Base-by-base conservation (phyloP, 306 rosid genomes). In the Phaseolus lunatus region DNA sequence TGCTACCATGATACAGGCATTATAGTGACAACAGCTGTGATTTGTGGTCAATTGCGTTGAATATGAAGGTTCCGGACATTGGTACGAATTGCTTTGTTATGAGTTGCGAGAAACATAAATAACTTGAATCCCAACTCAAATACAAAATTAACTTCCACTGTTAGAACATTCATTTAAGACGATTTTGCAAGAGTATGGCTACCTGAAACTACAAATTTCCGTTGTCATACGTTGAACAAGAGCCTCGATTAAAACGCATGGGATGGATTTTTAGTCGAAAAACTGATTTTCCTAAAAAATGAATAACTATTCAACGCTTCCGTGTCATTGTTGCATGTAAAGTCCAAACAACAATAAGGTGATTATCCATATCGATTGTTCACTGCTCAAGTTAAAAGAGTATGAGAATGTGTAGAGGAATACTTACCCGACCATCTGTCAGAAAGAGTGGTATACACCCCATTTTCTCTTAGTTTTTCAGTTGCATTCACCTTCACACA, bases 21-120 rank as follows among this genome's bases (percentile, higher is more conserved):
- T 90, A 95, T 71, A 95, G 87, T 4, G 82, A 83, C 85, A 95
- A 80, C 61, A 92, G 62, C 78, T 92, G 99, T 44, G 97, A 95
- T 85, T 92, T 95, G 85, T 90, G 99, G 79, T 92, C 97, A 11
- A 95, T 92, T 81, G 97, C 97, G 68, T 92, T 92, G 90, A 95
- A 95, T 87, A 95, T 82, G 83, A 80, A 92, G 66, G 97, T 90
- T 52, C 96, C 97, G 22, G 91, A 85, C 91, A 95, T 85, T 20
- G 99, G 97, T 76, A 95, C 97, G 79, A 95, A 95, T 57, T 95
- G 99, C 68, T 89, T 89, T 80, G 99, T 95, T 82, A 92, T 89
- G 56, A 95, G 96, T 97, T 95, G 96, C 73, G 12, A 65, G 57
- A 24, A 54, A 68, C 70, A 37, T 54, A 62, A 53, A 43, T 29